These are phyloP conservation scores for Chondrostereum purpureum DNA, from an alignment of 1,284 basidiomycete genomes.

Conservation along the genomic window DNA sequence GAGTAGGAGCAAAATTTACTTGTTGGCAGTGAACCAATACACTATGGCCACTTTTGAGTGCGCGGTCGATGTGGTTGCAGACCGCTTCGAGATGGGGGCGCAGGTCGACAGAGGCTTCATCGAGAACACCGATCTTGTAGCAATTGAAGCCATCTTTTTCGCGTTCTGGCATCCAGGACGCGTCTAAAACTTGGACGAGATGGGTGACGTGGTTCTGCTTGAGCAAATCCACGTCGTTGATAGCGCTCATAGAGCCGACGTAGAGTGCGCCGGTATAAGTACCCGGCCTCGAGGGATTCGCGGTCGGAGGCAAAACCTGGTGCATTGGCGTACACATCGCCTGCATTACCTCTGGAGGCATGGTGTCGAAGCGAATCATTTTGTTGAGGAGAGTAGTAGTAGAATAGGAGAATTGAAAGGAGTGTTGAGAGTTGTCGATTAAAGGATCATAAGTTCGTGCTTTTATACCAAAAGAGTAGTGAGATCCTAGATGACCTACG, in stretches of 20 bases:
- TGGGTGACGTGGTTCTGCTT: conserved; percentile 44
- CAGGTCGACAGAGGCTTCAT: conserved; percentile 46
- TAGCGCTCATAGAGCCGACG: conserved; percentile 49
- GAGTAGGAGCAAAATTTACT: conserved; percentile 21
- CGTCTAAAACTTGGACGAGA: conserved; percentile 66
- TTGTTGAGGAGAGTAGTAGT: too few relatives aligned
- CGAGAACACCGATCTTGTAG: conserved; percentile 60
- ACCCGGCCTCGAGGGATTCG: conserved; percentile 12
- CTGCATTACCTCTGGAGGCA: conserved; percentile 66
- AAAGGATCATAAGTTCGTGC: too few relatives aligned
- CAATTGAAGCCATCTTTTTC: conserved; percentile 53
- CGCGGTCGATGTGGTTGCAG: conserved; percentile 47
- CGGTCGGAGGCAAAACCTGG: conserved; percentile 45
- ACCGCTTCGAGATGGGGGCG: conserved; percentile 48
- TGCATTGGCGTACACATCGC: conserved; percentile 80
- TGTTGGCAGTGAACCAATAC: conserved; percentile 66
- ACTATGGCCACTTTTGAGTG: conserved; percentile 42
- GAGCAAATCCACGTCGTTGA: conserved; percentile 43
- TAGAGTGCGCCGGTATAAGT: conserved; percentile 36
- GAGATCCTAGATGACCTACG: too few relatives aligned
- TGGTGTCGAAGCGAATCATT: conserved; percentile 69
- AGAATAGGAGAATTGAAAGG: too few relatives aligned
- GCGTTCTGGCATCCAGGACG: conserved; percentile 56
- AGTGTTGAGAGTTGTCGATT: too few relatives aligned
- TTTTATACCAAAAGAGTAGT: too few relatives aligned